These are phyloP conservation scores for Stentor coeruleus DNA, from an alignment of 73 alveolate genomes.

Conservation along the genomic window DNA sequence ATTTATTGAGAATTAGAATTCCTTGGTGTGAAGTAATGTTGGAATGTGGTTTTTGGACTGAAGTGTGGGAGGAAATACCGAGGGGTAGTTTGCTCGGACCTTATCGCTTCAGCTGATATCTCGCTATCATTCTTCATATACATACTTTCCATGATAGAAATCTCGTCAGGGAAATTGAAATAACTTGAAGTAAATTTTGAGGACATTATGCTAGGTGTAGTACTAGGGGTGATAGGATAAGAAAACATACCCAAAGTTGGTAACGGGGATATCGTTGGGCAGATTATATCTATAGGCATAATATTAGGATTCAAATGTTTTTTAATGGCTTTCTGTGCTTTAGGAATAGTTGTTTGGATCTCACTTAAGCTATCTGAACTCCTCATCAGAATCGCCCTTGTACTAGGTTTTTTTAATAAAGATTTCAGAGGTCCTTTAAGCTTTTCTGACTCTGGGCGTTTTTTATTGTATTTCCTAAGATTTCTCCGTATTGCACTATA, in stretches of 20 bases:
- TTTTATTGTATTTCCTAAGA: constrained; percentile 55
- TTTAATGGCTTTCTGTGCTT: background rate
- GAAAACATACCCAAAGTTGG: background rate
- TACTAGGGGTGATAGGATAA: background rate
- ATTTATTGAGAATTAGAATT: background rate
- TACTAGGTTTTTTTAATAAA: background rate
- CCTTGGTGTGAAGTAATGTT: constrained; percentile 19
- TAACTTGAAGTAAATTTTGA: background rate
- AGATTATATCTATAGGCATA: background rate
- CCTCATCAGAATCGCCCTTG: background rate
- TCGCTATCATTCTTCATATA: background rate
- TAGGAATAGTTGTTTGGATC: background rate
- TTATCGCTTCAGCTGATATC: background rate
- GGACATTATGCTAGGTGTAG: background rate
- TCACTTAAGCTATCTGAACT: background rate
- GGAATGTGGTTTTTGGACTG: background rate
- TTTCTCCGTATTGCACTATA: constrained; percentile 72
- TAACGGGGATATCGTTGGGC: background rate
- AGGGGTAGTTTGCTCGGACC: background rate
- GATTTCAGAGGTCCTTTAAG: background rate
- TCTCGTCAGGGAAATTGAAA: background rate
- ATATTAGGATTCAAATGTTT: too few relatives aligned
- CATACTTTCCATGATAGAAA: background rate
- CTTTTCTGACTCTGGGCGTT: background rate
- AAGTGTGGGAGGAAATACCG: background rate